Evolutionary conservation across 1,139 yeast species (phyloP).

Genomic region (Yamadazyma buinensis): DNA sequence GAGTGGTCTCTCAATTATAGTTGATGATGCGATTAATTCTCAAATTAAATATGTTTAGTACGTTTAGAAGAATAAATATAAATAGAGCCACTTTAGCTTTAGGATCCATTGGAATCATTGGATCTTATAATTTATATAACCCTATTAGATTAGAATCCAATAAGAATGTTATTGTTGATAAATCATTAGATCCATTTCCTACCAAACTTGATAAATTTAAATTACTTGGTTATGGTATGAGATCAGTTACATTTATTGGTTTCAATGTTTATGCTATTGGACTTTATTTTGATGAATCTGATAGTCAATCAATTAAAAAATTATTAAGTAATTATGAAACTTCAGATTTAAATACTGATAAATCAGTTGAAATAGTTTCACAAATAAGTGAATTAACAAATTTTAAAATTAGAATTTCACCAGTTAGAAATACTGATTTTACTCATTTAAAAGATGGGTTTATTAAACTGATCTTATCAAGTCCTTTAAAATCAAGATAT

Average conservation of each 20-base stretch:
- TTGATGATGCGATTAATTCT: conserved; percentile 23
- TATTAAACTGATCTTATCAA: conserved; percentile 67
- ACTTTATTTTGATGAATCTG: conserved; percentile 64
- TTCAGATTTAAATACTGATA: conserved; percentile 23
- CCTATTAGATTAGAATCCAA: conserved; percentile 11
- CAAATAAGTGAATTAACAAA: conserved; percentile 57
- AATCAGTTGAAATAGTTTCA: conserved; percentile 49
- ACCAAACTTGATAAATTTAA: conserved; percentile 29
- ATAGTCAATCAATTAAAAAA: conserved; percentile 42
- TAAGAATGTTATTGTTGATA: conserved; percentile 40
- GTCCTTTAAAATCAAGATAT: conserved; percentile 39
- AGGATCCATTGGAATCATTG: conserved; percentile 1
- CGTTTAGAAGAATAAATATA: background rate
- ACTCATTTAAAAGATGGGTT: conserved; percentile 87
- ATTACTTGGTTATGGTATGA: conserved; percentile 73
- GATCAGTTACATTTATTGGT: conserved; percentile 78
- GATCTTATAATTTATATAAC: conserved; percentile 5
- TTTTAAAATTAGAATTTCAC: conserved; percentile 71
- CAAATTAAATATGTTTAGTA: conserved; percentile 9
- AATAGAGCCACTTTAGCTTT: background rate
- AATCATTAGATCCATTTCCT: conserved; percentile 53
- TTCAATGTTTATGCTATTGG: conserved; percentile 89
- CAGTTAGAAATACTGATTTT: conserved; percentile 86
- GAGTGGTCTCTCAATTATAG: conserved; percentile 46
- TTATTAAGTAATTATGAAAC: conserved; percentile 27